These are phyloP conservation scores for Pythium volutum DNA, from an alignment of 352 stramenopile species.

Conservation along the genomic window DNA sequence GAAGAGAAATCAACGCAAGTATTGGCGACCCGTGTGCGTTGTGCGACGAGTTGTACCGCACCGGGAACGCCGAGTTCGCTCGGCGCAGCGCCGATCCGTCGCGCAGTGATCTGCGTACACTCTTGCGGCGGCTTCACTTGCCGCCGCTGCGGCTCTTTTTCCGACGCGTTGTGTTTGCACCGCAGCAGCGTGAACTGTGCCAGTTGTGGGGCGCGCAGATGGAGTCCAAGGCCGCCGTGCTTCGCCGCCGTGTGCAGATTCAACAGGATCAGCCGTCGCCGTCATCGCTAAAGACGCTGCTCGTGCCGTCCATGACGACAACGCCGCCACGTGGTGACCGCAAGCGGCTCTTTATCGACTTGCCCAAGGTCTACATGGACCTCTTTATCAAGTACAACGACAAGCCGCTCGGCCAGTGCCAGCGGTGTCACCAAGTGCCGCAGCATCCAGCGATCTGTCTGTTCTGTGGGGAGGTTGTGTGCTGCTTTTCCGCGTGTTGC, in stretches of 20 bases:
- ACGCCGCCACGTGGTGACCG: not conserved
- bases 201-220: constrained; percentile 72
- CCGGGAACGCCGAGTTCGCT: constrained; percentile 9
- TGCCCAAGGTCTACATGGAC: constrained; percentile 80
- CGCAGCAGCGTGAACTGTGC: constrained; percentile 55
- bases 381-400: constrained; percentile 80
- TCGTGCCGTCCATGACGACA: not conserved
- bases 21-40: constrained; percentile 41
- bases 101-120: constrained; percentile 32
- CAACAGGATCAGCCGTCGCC: not conserved
- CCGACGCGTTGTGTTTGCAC: constrained; percentile 52
- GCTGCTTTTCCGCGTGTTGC: constrained; percentile 76
- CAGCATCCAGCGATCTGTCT: constrained; percentile 76
- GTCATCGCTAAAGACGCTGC: not conserved
- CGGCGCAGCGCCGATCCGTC: not conserved
- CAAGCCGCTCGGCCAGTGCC: constrained; percentile 51
- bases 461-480: constrained; percentile 70
- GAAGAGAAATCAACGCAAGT: not conserved
- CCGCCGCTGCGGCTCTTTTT: constrained; percentile 72
- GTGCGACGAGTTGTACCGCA: constrained; percentile 56
- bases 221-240: constrained; percentile 65
- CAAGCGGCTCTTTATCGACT: constrained; percentile 30
- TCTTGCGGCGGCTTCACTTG: constrained; percentile 59
- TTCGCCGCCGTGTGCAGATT: constrained; percentile 23
- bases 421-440: constrained; percentile 53